phyloP scores from a whole-genome alignment of 2,329 filamentous ascomycete genomes.

The Cladosporium sp. region DNA sequence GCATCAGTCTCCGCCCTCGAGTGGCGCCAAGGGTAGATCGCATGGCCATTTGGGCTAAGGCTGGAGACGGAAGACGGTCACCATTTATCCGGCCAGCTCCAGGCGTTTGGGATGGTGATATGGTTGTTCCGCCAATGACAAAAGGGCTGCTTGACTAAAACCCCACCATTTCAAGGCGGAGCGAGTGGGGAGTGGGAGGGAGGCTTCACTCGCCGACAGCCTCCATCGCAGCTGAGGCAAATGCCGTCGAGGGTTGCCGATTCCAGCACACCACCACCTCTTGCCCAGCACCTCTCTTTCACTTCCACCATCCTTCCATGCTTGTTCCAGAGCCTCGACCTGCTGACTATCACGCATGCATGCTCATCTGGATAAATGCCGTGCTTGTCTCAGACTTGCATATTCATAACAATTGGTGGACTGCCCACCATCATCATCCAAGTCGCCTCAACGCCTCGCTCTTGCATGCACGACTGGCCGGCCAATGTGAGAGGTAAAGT shows the following conservation, averaged over 20 bases:
- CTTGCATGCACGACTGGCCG: no score
- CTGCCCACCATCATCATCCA: no score
- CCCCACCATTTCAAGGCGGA: not conserved
- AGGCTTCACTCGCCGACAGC: not conserved
- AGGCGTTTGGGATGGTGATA: not conserved
- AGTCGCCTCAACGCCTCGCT: no score
- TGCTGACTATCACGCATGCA: constrained; percentile 6
- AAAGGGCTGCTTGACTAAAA: not conserved
- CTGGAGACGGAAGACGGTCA: constrained; percentile 6
- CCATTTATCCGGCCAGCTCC: constrained; percentile 12
- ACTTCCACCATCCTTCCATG: constrained; percentile 3
- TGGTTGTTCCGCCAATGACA: constrained; percentile 13
- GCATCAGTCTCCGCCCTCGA: constrained; percentile 1
- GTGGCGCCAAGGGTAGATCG: constrained; percentile 12
- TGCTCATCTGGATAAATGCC: constrained; percentile 1
- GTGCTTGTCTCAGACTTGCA: not conserved
- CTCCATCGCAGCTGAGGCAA: not conserved
- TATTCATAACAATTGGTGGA: not conserved
- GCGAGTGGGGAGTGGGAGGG: not conserved
- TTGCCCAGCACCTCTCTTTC: no score
- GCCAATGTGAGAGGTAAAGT: no score
- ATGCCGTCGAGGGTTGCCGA: constrained; percentile 4
- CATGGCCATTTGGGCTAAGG: constrained; percentile 8
- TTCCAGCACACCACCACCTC: no score
- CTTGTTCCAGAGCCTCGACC: constrained; percentile 1